A percentile compares a stretch with the other conserved stretches of the same genome.
phyloP scores from a whole-genome alignment of 495 filamentous ascomycete species.

The Corynascus novoguineensis region DNA sequence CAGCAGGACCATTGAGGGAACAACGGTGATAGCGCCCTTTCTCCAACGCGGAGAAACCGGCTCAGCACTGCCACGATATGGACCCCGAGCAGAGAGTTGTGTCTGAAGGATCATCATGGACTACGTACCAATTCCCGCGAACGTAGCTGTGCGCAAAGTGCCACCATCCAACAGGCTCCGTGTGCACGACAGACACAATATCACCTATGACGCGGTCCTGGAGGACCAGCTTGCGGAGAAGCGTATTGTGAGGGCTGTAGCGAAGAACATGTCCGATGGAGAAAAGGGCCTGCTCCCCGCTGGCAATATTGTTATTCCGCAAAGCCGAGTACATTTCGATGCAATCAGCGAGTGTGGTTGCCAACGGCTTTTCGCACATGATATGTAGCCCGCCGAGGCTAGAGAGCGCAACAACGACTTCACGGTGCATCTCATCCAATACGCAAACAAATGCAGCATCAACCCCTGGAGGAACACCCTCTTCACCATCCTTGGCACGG shows the following conservation, averaged over 20 bases:
- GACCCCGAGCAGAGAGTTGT: no score
- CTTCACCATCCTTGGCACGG: constrained; percentile 34
- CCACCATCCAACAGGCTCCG: constrained; percentile 93
- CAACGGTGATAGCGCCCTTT: no score
- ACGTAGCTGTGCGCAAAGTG: constrained; percentile 95
- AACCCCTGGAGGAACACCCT: constrained; percentile 48
- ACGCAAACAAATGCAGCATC: constrained; percentile 87
- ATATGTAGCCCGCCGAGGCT: constrained; percentile 65
- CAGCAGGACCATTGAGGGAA: neutral
- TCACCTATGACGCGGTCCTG: constrained; percentile 76
- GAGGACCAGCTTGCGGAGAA: constrained; percentile 71
- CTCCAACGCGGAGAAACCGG: no score
- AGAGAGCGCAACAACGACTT: constrained; percentile 66
- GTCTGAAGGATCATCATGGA: neutral
- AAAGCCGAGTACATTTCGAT: constrained; percentile 60
- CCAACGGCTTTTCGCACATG: constrained; percentile 92
- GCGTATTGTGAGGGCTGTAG: constrained; percentile 86
- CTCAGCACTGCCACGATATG: no score
- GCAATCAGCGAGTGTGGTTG: constrained; percentile 70
- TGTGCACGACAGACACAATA: constrained; percentile 78
- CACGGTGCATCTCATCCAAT: constrained; percentile 78
- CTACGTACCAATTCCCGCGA: constrained; percentile 67
- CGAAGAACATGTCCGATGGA: constrained; percentile 78
- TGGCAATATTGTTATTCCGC: constrained; percentile 21
- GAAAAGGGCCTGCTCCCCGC: constrained; percentile 53